Conservation (phyloP, 2,329 filamentous ascomycete species). For the Claviceps arundinis region DNA sequence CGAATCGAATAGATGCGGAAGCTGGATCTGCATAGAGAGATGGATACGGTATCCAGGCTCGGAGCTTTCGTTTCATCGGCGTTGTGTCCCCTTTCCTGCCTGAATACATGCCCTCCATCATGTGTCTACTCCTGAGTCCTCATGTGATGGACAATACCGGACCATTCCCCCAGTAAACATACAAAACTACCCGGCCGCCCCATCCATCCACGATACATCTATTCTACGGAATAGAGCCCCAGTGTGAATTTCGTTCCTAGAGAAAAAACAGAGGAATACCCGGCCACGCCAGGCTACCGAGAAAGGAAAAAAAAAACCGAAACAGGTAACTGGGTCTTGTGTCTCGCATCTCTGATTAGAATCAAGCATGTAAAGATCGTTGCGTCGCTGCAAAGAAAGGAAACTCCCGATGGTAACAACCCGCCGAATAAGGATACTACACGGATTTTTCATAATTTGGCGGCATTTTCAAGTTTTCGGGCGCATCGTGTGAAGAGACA, state of each 20-base stretch:
- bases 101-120: not conserved
- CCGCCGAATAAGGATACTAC: not conserved
- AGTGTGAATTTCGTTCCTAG: too few species aligned
- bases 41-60: not conserved
- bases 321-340: too few species aligned
- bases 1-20: too few species aligned
- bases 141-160: not conserved
- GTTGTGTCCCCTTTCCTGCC: not conserved
- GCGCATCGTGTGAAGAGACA: not conserved
- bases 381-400: not conserved
- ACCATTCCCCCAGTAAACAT: not conserved
- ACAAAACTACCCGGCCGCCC: not conserved
- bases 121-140: not conserved
- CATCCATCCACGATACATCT: not conserved
- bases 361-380: not conserved
- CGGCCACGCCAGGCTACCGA: not conserved
- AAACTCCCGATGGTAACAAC: not conserved
- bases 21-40: not conserved
- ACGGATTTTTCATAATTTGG: not conserved
- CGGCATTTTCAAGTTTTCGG: not conserved
- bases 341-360: not conserved
- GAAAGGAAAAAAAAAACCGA: too few species aligned
- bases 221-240: too few species aligned
- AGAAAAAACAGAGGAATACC: not conserved
- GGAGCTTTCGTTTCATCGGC: not conserved